Base-by-base conservation (phyloP, 768 basidiomycete genomes). In the Amanita phalloides region DNA sequence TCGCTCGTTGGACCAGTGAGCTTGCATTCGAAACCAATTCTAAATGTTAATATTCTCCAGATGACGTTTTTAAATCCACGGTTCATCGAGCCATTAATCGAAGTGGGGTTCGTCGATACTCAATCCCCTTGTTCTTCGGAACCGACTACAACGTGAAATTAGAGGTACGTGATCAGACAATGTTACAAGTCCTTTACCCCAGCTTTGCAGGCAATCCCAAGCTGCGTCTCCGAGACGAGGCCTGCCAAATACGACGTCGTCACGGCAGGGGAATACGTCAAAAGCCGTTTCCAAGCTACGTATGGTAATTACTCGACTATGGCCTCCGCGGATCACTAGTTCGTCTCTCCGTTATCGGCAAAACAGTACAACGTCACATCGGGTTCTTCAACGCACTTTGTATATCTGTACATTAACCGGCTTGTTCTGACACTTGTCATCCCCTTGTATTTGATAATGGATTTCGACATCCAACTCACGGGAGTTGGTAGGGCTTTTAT, bases 401-500 rank as follows among this genome's bases (percentile, higher is more conserved):
- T 79, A 93, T 59, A 86, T 80, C 62, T 90, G 86, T 20, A 90
- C 83, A 20, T 78, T 67, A n/a, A 74, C 67, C 37, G 68, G 67
- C 32, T 69, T 65, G 30, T 65, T 59, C 6, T 63, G 57, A 8
- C 65, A 60, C 21, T 69, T 66, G 9, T 61, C 70, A 32, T 79
- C 76, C 23, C 68, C 58, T 42, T 70, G 65, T 7, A 77, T 71
- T 14, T 69, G 73, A 56, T 85, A 93, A 64, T 93, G 90, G 35
- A 97, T 89, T 70, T 95, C 93, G 11, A 97, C 80, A 55, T 94
- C 86, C 44, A 97, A 68, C 63, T 96, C 94, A 45, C 95, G 75
- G 37, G 87, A 83, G 64, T 97, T 97, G 3, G 67, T 71, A 32
- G 73, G 68, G 60, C 81, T 88, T 71, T 97, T 97, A 55, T 74